Conservation (phyloP, 345 rosid species). For the Linum trigynum region DNA sequence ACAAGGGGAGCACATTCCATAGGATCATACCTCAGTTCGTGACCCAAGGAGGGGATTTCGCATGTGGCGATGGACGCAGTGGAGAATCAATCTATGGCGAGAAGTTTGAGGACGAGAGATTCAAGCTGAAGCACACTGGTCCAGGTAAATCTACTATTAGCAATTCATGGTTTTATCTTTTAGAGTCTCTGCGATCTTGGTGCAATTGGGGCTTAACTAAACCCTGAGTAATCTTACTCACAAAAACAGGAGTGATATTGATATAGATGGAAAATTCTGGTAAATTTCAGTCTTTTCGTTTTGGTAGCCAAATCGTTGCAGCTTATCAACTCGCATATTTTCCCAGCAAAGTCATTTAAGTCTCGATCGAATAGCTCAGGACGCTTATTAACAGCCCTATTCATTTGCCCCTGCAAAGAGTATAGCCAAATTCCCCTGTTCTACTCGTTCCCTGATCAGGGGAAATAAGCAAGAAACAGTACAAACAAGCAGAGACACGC, state of each 20-base stretch:
- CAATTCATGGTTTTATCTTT: too few species aligned
- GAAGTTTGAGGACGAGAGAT: slow-evolving; percentile 6
- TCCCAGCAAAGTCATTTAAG: too few species aligned
- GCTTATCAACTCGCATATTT: too few species aligned
- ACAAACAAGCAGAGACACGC: neutral
- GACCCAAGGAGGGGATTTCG: slow-evolving; percentile 9
- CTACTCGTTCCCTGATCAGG: too few species aligned
- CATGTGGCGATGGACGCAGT: slow-evolving; percentile 5
- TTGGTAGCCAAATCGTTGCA: neutral
- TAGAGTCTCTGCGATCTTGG: too few species aligned
- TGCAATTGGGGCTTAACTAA: too few species aligned
- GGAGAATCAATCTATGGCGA: slow-evolving; percentile 8
- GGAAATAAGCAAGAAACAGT: too few species aligned
- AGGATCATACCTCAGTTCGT: slow-evolving; percentile 5
- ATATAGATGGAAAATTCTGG: slow-evolving; percentile 9
- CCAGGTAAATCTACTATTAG: neutral
- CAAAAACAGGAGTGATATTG: neutral
- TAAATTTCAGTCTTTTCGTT: neutral
- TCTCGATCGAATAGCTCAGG: too few species aligned
- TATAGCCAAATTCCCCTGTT: too few species aligned
- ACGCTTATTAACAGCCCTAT: too few species aligned
- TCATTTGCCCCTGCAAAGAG: too few species aligned
- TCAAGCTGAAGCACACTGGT: slow-evolving; percentile 7
- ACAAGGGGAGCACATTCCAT: slow-evolving; percentile 7
- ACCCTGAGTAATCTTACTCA: neutral